Conservation (phyloP, 116 monocot species). For the Trichopus zeylanicus region DNA sequence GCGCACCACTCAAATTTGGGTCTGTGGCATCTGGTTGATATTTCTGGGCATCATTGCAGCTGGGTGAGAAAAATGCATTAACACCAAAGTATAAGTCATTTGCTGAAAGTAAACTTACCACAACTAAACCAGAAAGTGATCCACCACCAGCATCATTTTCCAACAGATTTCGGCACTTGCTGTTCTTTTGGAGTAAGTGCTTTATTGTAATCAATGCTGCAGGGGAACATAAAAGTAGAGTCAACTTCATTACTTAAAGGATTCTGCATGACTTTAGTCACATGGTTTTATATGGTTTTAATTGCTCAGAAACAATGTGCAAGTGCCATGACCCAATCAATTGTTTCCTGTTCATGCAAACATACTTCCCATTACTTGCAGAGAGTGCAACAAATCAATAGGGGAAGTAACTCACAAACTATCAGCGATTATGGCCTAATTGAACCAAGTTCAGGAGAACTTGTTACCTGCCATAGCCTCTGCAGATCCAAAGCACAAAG, state of each 20-base stretch:
- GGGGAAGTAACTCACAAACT: not conserved
- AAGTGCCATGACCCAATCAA: not conserved
- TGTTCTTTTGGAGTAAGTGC: conserved; percentile 75
- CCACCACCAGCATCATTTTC: conserved; percentile 96
- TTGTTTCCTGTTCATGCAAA: not conserved
- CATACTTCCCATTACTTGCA: not conserved
- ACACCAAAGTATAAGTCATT: not conserved
- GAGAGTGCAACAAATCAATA: not conserved
- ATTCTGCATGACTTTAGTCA: not conserved
- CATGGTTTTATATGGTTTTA: not conserved
- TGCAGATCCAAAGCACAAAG: conserved; percentile 70
- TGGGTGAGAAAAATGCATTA: not conserved
- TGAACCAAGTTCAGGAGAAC: not conserved
- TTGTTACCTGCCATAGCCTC: conserved; percentile 74
- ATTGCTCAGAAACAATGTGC: not conserved
- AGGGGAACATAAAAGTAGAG: conserved; percentile 9
- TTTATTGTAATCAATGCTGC: conserved; percentile 82
- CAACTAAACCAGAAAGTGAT: conserved; percentile 76
- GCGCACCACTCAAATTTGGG: conserved; percentile 83
- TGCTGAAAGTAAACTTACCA: conserved; percentile 27
- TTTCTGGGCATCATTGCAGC: conserved; percentile 42
- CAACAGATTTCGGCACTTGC: conserved; percentile 74
- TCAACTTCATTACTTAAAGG: too few relatives aligned
- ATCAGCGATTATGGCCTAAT: not conserved
- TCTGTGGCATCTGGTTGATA: conserved; percentile 80